phyloP scores from a whole-genome alignment of 306 rosid genomes.

The Corylus heterophylla region DNA sequence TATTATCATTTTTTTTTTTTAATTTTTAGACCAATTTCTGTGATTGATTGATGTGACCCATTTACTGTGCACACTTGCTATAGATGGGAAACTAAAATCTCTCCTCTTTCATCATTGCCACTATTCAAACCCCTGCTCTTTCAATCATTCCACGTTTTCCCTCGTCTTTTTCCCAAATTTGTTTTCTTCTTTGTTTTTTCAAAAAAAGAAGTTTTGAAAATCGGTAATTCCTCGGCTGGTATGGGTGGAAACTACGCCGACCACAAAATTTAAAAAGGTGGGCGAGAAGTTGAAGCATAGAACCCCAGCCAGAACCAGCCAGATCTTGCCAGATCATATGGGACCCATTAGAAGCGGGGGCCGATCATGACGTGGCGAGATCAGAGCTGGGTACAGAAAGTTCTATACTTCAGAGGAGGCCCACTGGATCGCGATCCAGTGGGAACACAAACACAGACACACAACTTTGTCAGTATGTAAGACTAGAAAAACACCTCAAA shows the following conservation, averaged over 20 bases:
- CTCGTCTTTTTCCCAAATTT: neutral
- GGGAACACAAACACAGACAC: neutral
- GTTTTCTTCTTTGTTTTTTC: neutral
- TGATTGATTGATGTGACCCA: slow-evolving; percentile 18
- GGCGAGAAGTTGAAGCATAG: neutral
- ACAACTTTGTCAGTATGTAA: neutral
- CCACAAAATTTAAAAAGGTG: slow-evolving; percentile 6
- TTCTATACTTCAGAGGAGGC: slow-evolving; percentile 13
- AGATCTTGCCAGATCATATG: slow-evolving; percentile 21
- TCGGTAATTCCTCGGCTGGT: slow-evolving; percentile 30
- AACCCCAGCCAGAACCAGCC: neutral
- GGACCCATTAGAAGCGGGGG: neutral
- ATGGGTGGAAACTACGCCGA: slow-evolving; percentile 13
- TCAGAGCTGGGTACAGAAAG: neutral
- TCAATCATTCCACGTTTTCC: neutral
- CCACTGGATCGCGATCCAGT: slow-evolving; percentile 7
- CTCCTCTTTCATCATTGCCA: slow-evolving; percentile 2
- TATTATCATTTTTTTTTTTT: neutral
- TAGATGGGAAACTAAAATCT: slow-evolving; percentile 1
- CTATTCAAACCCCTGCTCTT: neutral
- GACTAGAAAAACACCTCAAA: slow-evolving; percentile 5
- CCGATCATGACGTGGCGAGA: slow-evolving; percentile 11
- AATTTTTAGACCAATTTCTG: neutral
- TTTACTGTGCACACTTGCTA: neutral
- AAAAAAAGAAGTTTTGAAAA: neutral